Evolutionary conservation across 495 filamentous ascomycete species (phyloP).

Genomic region (Chaetomium tenue): DNA sequence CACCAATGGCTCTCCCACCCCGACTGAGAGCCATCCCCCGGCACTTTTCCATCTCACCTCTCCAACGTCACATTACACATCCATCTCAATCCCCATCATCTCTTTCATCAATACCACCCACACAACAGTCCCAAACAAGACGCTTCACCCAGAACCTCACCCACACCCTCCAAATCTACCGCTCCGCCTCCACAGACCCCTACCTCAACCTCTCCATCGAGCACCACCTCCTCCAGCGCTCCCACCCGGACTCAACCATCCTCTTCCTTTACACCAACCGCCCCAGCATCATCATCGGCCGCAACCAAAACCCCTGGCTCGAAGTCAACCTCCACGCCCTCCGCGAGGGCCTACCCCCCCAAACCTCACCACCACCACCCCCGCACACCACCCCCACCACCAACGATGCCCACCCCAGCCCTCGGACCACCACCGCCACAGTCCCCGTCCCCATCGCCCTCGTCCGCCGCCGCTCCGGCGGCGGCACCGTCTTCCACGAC

Average conservation of each 20-base stretch:
- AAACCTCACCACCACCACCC: not conserved
- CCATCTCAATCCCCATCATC: not conserved
- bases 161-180: conserved; percentile 60
- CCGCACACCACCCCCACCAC: not conserved
- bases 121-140: not conserved
- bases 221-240: conserved; percentile 76
- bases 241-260: conserved; percentile 65
- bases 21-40: not conserved
- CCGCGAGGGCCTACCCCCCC: conserved; percentile 16
- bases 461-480: conserved; percentile 80
- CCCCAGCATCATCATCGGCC: conserved; percentile 83
- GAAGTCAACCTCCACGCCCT: conserved; percentile 74
- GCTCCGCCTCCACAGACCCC: conserved; percentile 71
- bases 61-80: not conserved
- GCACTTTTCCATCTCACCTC: not conserved
- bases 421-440: too few relatives aligned
- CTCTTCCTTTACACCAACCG: conserved; percentile 86
- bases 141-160: conserved; percentile 12
- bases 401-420: too few relatives aligned
- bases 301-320: conserved; percentile 97
- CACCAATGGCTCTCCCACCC: conserved; percentile 11
- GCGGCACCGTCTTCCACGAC: conserved; percentile 93
- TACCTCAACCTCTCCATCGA: conserved; percentile 94
- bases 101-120: not conserved
- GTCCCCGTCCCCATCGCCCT: conserved; percentile 53